Evolutionary conservation across 306 rosid species (phyloP), one percentile per base, ranked within the genome.

Genomic region (Corylus avellana): DNA sequence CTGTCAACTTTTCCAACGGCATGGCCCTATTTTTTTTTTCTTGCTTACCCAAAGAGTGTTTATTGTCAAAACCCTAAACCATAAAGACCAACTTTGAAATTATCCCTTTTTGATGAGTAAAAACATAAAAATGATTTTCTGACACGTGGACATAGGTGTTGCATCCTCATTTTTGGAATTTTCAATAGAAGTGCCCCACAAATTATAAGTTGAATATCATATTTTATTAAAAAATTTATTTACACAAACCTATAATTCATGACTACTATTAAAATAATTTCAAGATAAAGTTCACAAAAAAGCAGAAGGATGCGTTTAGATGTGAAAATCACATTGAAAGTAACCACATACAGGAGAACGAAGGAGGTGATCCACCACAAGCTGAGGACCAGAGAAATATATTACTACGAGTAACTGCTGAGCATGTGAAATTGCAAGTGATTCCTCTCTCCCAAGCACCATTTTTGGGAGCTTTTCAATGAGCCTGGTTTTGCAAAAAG

Each of bases 391-490:
- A 81, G 97, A 91, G 80, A 91, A 94, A 85, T 87, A 90, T 68
- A 89, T 91, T 83, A 92, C 84, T 42, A 89, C 88, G 20, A 88
- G 91, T 72, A 94, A 80, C 85, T 86, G 91, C 72, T 85, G 95
- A 69, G 97, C 90, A 2, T 88, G 90, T 82, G 90, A 86, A 63
- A 89, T 79, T 48, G 97, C 97, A 77, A 85, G 82, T 74, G 92
- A 75, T 79, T 90, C 97, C 61, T 94, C 98, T 58, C 83, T 82
- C 55, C 97, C 94, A 85, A 94, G 91, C 85, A 92, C 95, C 84
- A 91, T 85, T 85, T 89, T 92, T 18, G 98, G 98, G 82, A 94
- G 98, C 78, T 81, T 94, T 84, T 92, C 92, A 75, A 94, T 79
- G 75, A 90, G 91, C 92, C 98, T 94, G 89, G 70, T 71, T 58